Percentiles rank a stretch among this genome's conserved stretches.
Conservation (phyloP, 345 rosid species). For the Toxicodendron radicans region DNA sequence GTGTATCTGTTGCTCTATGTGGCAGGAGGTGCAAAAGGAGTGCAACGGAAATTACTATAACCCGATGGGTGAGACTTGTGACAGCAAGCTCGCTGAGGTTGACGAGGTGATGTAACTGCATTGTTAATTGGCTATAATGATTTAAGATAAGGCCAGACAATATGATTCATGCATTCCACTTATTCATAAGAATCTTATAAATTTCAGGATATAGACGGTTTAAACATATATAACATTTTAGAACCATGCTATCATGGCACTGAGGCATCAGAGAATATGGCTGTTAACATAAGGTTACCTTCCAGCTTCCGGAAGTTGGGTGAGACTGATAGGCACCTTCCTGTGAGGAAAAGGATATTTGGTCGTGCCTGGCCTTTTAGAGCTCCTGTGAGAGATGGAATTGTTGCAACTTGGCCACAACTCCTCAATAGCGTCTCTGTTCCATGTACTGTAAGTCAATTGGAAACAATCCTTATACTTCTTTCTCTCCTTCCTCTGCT, state of each 20-base stretch:
- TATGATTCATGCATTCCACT: slow-evolving; percentile 1
- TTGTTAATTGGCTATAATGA: slow-evolving; percentile 4
- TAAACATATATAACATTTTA: slow-evolving; percentile 78
- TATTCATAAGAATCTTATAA: slow-evolving; percentile 13
- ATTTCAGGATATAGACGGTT: slow-evolving; percentile 46
- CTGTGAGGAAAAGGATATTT: slow-evolving; percentile 78
- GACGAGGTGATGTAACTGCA: slow-evolving; percentile 40
- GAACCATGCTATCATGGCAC: slow-evolving; percentile 77
- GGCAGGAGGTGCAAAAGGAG: slow-evolving; percentile 57
- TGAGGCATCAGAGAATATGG: slow-evolving; percentile 12
- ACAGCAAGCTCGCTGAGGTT: slow-evolving; percentile 46
- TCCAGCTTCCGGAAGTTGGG: slow-evolving; percentile 62
- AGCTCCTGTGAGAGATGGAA: slow-evolving; percentile 76
- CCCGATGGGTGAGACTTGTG: slow-evolving; percentile 22
- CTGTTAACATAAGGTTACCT: slow-evolving; percentile 47
- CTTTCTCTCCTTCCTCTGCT: background rate
- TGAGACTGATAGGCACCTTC: slow-evolving; percentile 61
- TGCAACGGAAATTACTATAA: slow-evolving; percentile 62
- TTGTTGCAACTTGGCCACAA: slow-evolving; percentile 87
- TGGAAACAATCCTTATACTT: background rate
- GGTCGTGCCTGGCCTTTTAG: slow-evolving; percentile 95
- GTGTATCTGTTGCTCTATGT: background rate
- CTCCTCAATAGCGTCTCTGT: slow-evolving; percentile 36
- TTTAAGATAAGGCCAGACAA: background rate
- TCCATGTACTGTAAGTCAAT: slow-evolving; percentile 69